These are phyloP conservation scores for Tagetes patula DNA, from an alignment of 129 eudicot species.

Conservation along the genomic window DNA sequence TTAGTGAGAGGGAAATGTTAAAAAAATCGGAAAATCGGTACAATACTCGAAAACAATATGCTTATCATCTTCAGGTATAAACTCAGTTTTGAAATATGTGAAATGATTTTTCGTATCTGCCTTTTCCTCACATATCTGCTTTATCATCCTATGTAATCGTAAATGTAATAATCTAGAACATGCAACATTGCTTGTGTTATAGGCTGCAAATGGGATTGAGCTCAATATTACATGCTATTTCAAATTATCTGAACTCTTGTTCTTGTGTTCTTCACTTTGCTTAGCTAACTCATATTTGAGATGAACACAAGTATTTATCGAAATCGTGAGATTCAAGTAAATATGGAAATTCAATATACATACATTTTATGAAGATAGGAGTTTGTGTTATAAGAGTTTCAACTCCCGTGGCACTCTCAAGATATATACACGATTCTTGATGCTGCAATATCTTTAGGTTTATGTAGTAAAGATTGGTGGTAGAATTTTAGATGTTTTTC, in stretches of 20 bases:
- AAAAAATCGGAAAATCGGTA: too few relatives aligned
- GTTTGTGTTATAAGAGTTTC: neutral
- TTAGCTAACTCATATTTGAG: neutral
- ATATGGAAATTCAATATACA: constrained; percentile 1
- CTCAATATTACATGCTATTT: neutral
- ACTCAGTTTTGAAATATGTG: neutral
- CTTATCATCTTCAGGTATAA: neutral
- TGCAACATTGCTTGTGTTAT: neutral
- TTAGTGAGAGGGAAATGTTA: too few relatives aligned
- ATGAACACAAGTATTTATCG: neutral
- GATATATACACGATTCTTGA: constrained; percentile 6
- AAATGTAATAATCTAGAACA: neutral
- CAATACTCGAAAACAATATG: too few relatives aligned
- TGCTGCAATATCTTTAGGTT: constrained; percentile 4
- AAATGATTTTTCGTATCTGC: too few relatives aligned
- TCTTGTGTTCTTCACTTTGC: neutral
- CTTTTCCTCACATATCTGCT: neutral
- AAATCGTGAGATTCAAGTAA: neutral
- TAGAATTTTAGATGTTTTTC: constrained; percentile 66
- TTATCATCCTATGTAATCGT: neutral
- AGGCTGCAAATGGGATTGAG: neutral
- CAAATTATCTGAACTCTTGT: neutral
- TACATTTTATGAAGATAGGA: neutral
- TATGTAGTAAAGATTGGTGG: constrained; percentile 79
- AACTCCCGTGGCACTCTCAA: constrained; percentile 2